Evolutionary conservation across 305 asterid species (phyloP).

Genomic region (Nicotiana rustica): DNA sequence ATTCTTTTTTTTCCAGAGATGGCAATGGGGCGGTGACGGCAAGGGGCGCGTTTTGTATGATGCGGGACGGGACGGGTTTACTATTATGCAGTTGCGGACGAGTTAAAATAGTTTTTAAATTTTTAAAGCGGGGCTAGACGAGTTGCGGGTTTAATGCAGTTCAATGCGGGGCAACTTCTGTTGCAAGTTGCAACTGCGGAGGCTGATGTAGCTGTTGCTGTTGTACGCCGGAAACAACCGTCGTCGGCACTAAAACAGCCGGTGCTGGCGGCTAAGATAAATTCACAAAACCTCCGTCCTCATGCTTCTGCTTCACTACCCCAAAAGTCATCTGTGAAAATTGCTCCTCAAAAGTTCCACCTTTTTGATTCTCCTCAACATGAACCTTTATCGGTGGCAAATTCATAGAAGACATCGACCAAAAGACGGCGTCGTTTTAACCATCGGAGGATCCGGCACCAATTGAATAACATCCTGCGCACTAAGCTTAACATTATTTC

Average conservation of each 20-base stretch:
- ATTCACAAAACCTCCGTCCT: constrained; percentile 53
- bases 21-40: too few relatives aligned
- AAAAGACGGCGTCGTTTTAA: constrained; percentile 79
- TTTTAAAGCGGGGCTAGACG: too few relatives aligned
- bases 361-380: constrained; percentile 60
- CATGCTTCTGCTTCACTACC: constrained; percentile 54
- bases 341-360: constrained; percentile 75
- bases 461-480: constrained; percentile 66
- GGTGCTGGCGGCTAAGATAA: constrained; percentile 41
- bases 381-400: constrained; percentile 77
- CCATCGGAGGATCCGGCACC: constrained; percentile 83
- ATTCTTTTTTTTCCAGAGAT: too few relatives aligned
- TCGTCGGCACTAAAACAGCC: constrained; percentile 29
- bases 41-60: too few relatives aligned
- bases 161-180: too few relatives aligned
- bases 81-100: too few relatives aligned
- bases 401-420: constrained; percentile 78
- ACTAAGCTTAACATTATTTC: constrained; percentile 46
- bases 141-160: too few relatives aligned
- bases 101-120: too few relatives aligned
- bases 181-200: constrained; percentile 39
- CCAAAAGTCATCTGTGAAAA: constrained; percentile 65
- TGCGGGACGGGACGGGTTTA: too few relatives aligned
- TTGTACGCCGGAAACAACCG: constrained; percentile 49
- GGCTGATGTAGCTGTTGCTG: constrained; percentile 45